These are phyloP conservation scores for Alternaria consortialis DNA, from an alignment of 2,329 filamentous ascomycete species.

Conservation along the genomic window DNA sequence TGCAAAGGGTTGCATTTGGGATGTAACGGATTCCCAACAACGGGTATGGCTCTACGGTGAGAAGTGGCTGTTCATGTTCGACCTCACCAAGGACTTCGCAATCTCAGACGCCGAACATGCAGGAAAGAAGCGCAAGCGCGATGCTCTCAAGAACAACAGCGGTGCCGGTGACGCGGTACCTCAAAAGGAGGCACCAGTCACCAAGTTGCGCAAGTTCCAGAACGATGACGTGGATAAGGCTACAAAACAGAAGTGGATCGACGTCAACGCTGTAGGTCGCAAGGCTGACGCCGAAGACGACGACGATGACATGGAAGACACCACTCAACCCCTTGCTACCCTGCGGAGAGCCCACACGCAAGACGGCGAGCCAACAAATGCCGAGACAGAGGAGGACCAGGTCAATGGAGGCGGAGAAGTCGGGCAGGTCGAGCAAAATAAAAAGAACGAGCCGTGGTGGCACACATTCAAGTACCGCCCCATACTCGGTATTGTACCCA, in stretches of 20 bases:
- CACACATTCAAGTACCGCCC: slow-evolving; percentile 92
- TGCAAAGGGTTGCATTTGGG: slow-evolving; percentile 87
- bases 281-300: slow-evolving; percentile 38
- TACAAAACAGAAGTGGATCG: slow-evolving; percentile 37
- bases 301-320: slow-evolving; percentile 42
- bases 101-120: slow-evolving; percentile 27
- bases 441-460: slow-evolving; percentile 65
- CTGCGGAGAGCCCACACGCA: slow-evolving; percentile 38
- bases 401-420: slow-evolving; percentile 24
- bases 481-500: slow-evolving; percentile 78
- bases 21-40: slow-evolving; percentile 62
- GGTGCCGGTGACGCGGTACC: slow-evolving; percentile 66
- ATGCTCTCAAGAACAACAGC: slow-evolving; percentile 49
- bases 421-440: slow-evolving; percentile 31
- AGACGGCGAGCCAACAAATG: slow-evolving; percentile 30
- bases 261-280: slow-evolving; percentile 35
- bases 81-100: slow-evolving; percentile 75
- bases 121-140: slow-evolving; percentile 45
- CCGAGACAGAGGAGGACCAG: slow-evolving; percentile 20
- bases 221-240: slow-evolving; percentile 49
- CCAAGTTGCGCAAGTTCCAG: slow-evolving; percentile 60
- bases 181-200: slow-evolving; percentile 56
- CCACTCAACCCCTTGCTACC: slow-evolving; percentile 31
- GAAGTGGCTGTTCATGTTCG: slow-evolving; percentile 91
- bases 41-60: slow-evolving; percentile 89